Conservation (phyloP, 495 filamentous ascomycete species). For the Tuber indicum region DNA sequence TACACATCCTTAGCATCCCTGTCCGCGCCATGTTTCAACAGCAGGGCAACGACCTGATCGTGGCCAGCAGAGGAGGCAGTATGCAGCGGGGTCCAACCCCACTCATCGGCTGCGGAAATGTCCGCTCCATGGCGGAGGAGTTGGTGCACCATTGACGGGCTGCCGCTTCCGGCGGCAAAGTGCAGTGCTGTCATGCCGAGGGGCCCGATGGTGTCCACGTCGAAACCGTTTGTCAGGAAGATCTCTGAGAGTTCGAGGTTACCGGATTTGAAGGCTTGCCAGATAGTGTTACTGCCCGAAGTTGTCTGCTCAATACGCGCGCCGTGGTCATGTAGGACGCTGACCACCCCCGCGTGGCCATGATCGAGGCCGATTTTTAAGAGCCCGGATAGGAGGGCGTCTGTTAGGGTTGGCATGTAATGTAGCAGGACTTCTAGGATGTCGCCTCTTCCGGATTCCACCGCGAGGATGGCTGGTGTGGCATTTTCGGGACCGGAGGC, state of each 20-base stretch:
- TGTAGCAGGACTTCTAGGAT: background rate
- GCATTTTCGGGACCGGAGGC: background rate
- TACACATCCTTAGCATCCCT: background rate
- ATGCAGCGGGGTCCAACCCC: constrained; percentile 32
- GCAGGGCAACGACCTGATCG: constrained; percentile 11
- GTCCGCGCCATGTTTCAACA: constrained; percentile 26
- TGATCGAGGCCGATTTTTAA: background rate
- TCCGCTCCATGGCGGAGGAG: constrained; percentile 9
- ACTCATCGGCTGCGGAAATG: background rate
- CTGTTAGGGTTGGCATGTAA: background rate
- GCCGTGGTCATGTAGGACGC: background rate
- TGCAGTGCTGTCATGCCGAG: constrained; percentile 11
- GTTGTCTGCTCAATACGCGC: background rate
- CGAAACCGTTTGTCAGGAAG: background rate
- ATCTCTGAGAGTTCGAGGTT: background rate
- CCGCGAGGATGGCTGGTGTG: background rate
- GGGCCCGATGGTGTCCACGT: background rate
- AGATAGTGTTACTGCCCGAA: background rate
- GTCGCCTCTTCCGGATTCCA: background rate
- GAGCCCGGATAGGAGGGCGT: background rate
- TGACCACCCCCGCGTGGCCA: background rate
- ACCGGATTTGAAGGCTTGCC: background rate
- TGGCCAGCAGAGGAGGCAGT: constrained; percentile 24
- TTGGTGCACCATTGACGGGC: background rate
- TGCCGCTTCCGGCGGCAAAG: constrained; percentile 8